Conservation (phyloP, 441 rosid species). For the Flueggea neowawraea region DNA sequence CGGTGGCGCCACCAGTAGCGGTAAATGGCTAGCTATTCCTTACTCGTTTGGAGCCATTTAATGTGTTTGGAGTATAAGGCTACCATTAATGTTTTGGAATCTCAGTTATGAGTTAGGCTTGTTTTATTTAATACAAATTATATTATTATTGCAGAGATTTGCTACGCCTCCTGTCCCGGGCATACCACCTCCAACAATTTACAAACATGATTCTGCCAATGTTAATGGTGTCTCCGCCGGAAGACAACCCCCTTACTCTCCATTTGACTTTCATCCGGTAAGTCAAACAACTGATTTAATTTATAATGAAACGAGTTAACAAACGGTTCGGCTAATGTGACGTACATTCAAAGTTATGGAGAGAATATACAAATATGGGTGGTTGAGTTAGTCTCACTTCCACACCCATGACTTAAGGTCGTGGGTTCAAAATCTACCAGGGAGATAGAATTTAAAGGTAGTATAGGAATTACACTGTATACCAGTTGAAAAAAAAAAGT, state of each 20-base stretch:
- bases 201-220: slow-evolving; percentile 45
- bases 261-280: slow-evolving; percentile 71
- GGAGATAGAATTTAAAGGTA: no score
- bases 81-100: background rate
- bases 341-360: no score
- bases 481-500: no score
- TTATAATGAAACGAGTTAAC: background rate
- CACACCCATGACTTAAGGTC: no score
- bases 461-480: no score
- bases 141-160: slow-evolving; percentile 44
- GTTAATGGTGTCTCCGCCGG: slow-evolving; percentile 29
- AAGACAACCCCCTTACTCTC: slow-evolving; percentile 35
- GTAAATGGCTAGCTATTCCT: slow-evolving; percentile 23
- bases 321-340: no score
- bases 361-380: no score
- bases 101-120: background rate
- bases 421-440: no score
- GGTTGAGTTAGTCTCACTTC: no score
- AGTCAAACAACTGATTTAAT: slow-evolving; percentile 13
- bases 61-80: slow-evolving; percentile 8
- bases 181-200: slow-evolving; percentile 47
- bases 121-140: background rate
- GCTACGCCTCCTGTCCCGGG: slow-evolving; percentile 44
- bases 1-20: slow-evolving; percentile 19
- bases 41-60: slow-evolving; percentile 22